Conservation (phyloP, 495 filamentous ascomycete species). For the Talaromyces trachyspermus region DNA sequence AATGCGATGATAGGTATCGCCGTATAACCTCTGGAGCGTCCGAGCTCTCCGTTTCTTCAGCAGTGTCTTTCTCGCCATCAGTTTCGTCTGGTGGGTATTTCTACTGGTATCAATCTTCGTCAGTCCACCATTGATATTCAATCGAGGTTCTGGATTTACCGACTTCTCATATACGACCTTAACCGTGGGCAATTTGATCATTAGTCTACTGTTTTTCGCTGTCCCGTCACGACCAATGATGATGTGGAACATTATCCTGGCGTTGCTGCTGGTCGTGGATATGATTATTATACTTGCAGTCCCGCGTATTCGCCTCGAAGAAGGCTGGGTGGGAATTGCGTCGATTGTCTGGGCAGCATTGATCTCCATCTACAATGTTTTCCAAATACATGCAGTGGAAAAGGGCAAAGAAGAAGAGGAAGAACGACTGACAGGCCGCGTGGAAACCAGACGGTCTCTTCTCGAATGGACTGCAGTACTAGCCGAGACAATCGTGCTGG, state of each 20-base stretch:
- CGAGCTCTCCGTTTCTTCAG: conserved; percentile 68
- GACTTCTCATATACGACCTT: conserved; percentile 72
- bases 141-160: conserved; percentile 86
- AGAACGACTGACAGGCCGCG: conserved; percentile 82
- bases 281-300: conserved; percentile 72
- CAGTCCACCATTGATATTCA: conserved; percentile 75
- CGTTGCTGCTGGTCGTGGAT: conserved; percentile 68
- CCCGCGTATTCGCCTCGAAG: conserved; percentile 64
- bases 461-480: conserved; percentile 81
- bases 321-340: conserved; percentile 82
- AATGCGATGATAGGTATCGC: conserved; percentile 57
- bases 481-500: conserved; percentile 60
- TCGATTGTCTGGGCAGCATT: conserved; percentile 70
- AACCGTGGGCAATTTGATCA: conserved; percentile 61
- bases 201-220: conserved; percentile 79
- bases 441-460: conserved; percentile 74
- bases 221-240: conserved; percentile 72
- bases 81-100: conserved; percentile 85
- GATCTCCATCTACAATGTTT: conserved; percentile 55
- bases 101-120: conserved; percentile 81
- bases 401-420: conserved; percentile 93
- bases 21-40: conserved; percentile 91
- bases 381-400: conserved; percentile 63
- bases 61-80: conserved; percentile 62
- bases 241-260: conserved; percentile 56